phyloP scores from a whole-genome alignment of 345 rosid genomes.

The Anacardium occidentale region DNA sequence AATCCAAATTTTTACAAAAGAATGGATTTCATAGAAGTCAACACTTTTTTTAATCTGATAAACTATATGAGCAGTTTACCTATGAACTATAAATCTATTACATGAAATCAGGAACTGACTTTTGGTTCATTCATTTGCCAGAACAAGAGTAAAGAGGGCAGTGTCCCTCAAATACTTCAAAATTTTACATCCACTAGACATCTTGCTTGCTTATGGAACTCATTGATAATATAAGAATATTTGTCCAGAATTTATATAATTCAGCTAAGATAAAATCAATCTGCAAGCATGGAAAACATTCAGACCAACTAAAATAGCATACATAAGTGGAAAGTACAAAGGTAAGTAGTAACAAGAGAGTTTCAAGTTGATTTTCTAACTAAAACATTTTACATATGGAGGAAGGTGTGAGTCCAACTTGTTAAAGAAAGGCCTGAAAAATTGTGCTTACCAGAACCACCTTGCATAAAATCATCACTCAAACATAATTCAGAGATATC shows the following conservation, averaged over 20 bases:
- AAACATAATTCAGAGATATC: conserved; percentile 76
- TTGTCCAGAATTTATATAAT: neutral
- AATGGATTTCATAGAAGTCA: too few species aligned
- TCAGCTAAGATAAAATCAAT: neutral
- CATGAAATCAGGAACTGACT: neutral
- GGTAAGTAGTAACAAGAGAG: neutral
- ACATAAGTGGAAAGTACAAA: neutral
- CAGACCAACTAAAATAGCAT: neutral
- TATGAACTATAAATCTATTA: neutral
- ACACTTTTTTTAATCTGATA: neutral
- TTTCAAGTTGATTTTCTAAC: neutral
- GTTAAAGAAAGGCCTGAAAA: neutral
- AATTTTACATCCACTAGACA: neutral
- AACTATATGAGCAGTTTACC: neutral
- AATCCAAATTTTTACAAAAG: too few species aligned
- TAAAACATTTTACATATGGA: neutral
- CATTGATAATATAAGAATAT: too few species aligned
- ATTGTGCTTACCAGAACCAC: conserved; percentile 53
- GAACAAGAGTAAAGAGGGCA: neutral
- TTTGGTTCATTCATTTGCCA: neutral
- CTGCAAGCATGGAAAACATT: neutral
- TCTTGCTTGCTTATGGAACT: neutral
- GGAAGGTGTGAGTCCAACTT: neutral
- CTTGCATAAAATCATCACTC: conserved; percentile 67
- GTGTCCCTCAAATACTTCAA: neutral